These are phyloP conservation scores for Priceomyces melissophilus DNA, from an alignment of 805 yeast species.

Conservation along the genomic window DNA sequence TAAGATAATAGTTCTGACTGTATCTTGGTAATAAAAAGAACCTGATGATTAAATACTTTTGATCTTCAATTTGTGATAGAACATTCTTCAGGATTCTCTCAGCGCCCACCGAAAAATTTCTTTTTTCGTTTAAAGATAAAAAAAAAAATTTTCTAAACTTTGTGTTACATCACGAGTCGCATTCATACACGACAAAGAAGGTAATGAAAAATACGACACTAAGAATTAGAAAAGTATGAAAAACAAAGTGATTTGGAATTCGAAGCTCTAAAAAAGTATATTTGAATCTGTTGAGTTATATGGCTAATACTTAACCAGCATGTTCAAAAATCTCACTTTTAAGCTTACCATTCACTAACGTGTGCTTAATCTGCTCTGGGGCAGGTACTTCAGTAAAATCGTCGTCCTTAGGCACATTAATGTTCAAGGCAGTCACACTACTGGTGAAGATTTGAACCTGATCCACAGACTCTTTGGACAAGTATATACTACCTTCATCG, in stretches of 20 bases:
- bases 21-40: background rate
- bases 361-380: conserved; percentile 90
- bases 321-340: conserved; percentile 76
- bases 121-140: background rate
- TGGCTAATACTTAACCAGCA: conserved; percentile 48
- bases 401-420: conserved; percentile 71
- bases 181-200: background rate
- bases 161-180: background rate
- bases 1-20: background rate
- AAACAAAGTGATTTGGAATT: too few species aligned
- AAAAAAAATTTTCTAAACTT: conserved; percentile 7
- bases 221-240: background rate
- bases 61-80: conserved; percentile 5
- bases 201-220: background rate
- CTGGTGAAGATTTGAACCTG: conserved; percentile 73
- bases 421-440: conserved; percentile 78
- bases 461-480: conserved; percentile 65
- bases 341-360: conserved; percentile 58
- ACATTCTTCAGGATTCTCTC: conserved; percentile 8
- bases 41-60: too few species aligned
- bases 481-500: conserved; percentile 79
- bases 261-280: too few species aligned
- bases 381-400: conserved; percentile 79
- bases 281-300: too few species aligned
- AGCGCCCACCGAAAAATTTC: conserved; percentile 6